Evolutionary conservation across 1,139 yeast genomes (phyloP).

Genomic region (Yamadazyma spencermartinsiae): DNA sequence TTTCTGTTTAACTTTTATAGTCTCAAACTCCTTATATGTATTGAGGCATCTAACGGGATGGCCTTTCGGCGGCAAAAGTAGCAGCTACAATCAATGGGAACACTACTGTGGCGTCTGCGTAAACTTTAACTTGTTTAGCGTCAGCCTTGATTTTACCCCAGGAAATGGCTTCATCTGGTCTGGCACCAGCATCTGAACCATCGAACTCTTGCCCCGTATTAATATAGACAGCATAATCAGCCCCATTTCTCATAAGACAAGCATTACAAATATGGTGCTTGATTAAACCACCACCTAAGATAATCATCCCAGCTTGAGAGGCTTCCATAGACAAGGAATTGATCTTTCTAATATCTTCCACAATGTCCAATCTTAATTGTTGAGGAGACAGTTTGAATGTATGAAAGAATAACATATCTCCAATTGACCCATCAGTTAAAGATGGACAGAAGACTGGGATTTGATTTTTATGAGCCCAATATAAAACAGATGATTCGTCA

Average conservation of each 20-base stretch:
- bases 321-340: constrained; percentile 96
- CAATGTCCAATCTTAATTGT: constrained; percentile 87
- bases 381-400: constrained; percentile 92
- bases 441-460: constrained; percentile 98
- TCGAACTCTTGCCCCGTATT: constrained; percentile 99
- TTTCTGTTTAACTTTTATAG: neutral
- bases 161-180: constrained; percentile 97
- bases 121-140: constrained; percentile 87
- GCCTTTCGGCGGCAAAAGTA: constrained; percentile 70
- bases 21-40: too few species aligned
- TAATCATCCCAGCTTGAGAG: constrained; percentile 91
- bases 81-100: constrained; percentile 97
- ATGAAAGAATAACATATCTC: constrained; percentile 98
- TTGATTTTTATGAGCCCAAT: constrained; percentile 96
- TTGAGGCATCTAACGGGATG: constrained; percentile 17
- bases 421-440: constrained; percentile 95
- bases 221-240: constrained; percentile 94
- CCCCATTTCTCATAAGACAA: constrained; percentile 98
- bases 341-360: constrained; percentile 86
- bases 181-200: constrained; percentile 98
- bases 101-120: constrained; percentile 94
- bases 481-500: constrained; percentile 89
- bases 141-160: constrained; percentile 99
- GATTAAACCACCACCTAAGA: constrained; percentile 93
- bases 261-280: constrained; percentile 98